Base-by-base conservation (phyloP, 2,329 filamentous ascomycete genomes). In the Venturia carpophila region DNA sequence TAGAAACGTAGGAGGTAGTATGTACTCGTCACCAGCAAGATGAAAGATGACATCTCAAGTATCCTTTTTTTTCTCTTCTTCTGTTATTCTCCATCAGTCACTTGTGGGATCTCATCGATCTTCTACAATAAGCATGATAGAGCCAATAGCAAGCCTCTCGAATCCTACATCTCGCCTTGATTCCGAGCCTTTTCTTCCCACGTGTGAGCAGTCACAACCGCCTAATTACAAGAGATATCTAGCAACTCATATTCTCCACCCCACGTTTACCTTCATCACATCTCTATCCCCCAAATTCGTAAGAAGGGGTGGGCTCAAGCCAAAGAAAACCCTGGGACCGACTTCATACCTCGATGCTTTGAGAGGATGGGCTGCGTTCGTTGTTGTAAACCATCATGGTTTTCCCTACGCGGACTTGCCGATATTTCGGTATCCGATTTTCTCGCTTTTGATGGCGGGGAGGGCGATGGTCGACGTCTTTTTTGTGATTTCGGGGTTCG, bases 381-480 rank as follows among this genome's bases (percentile, higher is more conserved):
- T 63, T 13, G 61, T 63, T 21, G 61, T 49, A 1, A 63, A 45
- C 21, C 39, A 63, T 39, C 41, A 49, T 27, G 2, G 7, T 24
- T 49, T 49, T 7, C 45, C 45, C n/a, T 49, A 24, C 21, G 45
- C 7, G n/a, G 19, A 49, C 45, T n/a, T 49, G 9, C 2, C 21
- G 7, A 9, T 49, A 9, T 41, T 60, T 17, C n/a, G 83, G 70
- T 74, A 78, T 63, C 80, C 81, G 7, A 76, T 83, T 67, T 71
- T 83, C 21, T 80, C 81, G 19, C 75, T 83, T n/a, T 79, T 80
- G 37, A 81, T 76, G 74, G 80, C 83, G 70, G 82, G 81, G 52
- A 78, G 80, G 27, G 77, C 82, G 41, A 81, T 81, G 52, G 82
- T 84, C 41, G 81, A 81, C 65, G 82, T 83, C 71, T 84, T 84